Evolutionary conservation across 2,329 filamentous ascomycete species (phyloP), one percentile per base, ranked within the genome.

Genomic region (Aspergillus fischeri): DNA sequence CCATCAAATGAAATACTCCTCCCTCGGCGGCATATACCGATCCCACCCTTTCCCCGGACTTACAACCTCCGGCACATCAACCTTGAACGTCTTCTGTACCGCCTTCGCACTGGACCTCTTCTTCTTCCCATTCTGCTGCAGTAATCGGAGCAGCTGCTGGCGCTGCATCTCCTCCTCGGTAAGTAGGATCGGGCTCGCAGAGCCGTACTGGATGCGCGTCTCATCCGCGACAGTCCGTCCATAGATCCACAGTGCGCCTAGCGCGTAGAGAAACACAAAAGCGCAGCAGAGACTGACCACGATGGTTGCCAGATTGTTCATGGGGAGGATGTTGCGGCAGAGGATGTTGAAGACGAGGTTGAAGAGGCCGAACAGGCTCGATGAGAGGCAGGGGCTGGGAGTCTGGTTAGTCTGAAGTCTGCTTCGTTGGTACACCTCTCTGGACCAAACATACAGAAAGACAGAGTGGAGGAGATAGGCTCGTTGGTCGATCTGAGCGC

Each of bases 91-190:
- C 49, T 63, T 67, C 49, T 67, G 65, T 8, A 60, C 53, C 4
- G 63, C 56, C 52, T 55, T 64, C 4, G 63, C 51, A 45, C 57
- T 62, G 25, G 49, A 24, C 10, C 53, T 53, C 55, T 63, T 69
- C 17, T 66, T 61, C 5, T 61, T 58, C 6, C 65, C 61, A 6
- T 68, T 69, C 51, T 69, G 65, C 29, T 69, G 66, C 24, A 76
- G 57, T 20, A 77, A 62, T 11, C 73, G 67, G 35, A 71, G 69
- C 27, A 76, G 61, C 52, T 77, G 72, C 38, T 70, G 71, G 35
- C 75, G 72, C 53, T 76, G 72, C 64, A 73, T 69, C 52, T 77
- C 73, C 52, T 77, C 74, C 24, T 72, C 70, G 3, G 67, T 73
- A 44, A 73, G 55, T 4, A 68, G 57, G 4, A 60, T 59, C 0